Conservation (phyloP, 345 rosid species). For the Pugionium cornutum region DNA sequence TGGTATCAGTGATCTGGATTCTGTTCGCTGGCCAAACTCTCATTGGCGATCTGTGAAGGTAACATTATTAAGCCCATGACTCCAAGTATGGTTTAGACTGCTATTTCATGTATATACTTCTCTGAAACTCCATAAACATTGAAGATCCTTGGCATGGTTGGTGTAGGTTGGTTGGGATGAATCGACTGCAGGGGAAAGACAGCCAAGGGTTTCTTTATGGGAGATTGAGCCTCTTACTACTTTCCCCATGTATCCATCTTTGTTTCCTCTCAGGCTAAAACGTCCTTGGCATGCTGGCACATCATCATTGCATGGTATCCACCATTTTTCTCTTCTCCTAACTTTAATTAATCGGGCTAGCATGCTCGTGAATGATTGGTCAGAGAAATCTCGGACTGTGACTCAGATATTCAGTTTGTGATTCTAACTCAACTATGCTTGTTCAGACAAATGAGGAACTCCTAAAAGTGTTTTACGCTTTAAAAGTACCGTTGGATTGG, state of each 20-base stretch:
- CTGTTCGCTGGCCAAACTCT: conserved; percentile 64
- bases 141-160: not conserved
- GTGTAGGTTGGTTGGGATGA: conserved; percentile 86
- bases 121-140: not conserved
- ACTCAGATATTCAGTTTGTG: conserved; percentile 3
- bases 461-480: no score
- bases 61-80: conserved; percentile 4
- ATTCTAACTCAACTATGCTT: not conserved
- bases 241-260: conserved; percentile 79
- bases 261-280: conserved; percentile 69
- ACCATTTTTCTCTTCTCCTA: conserved; percentile 13
- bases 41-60: conserved; percentile 83
- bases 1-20: conserved; percentile 60
- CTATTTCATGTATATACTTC: not conserved
- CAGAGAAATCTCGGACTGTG: conserved; percentile 1
- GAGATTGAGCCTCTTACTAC: conserved; percentile 81
- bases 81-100: not conserved
- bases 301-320: conserved; percentile 55
- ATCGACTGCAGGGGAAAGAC: conserved; percentile 77
- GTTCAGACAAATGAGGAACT: no score
- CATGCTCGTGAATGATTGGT: not conserved
- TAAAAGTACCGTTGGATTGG: not conserved
- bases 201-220: conserved; percentile 76
- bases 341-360: conserved; percentile 4
- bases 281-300: conserved; percentile 76